Conservation (phyloP, 1,284 basidiomycete genomes). For the Volvariella volvacea region DNA sequence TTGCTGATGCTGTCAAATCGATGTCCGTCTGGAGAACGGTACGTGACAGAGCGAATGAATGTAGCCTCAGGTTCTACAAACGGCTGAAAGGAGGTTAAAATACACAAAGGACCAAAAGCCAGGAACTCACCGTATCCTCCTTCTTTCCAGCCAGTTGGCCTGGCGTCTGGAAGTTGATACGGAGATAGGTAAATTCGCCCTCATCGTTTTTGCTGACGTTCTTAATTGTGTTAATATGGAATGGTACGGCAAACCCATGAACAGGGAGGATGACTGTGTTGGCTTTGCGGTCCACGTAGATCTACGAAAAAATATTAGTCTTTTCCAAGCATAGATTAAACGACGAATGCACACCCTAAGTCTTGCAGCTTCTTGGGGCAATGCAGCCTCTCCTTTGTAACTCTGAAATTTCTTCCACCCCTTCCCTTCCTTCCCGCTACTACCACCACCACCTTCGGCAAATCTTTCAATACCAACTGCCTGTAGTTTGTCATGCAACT, state of each 20-base stretch:
- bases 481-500: slow-evolving; percentile 79
- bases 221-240: slow-evolving; percentile 98
- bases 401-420: slow-evolving; percentile 95
- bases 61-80: slow-evolving; percentile 98
- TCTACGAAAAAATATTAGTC: slow-evolving; percentile 37
- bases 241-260: slow-evolving; percentile 93
- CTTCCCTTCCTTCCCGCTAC: slow-evolving; percentile 80
- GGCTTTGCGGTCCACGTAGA: slow-evolving; percentile 87
- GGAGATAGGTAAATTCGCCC: slow-evolving; percentile 89
- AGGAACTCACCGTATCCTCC: slow-evolving; percentile 78
- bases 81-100: slow-evolving; percentile 44
- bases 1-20: slow-evolving; percentile 88
- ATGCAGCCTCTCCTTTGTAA: slow-evolving; percentile 89
- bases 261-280: slow-evolving; percentile 90
- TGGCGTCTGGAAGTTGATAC: slow-evolving; percentile 98
- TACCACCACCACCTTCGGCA: slow-evolving; percentile 67
- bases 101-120: background rate
- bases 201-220: slow-evolving; percentile 98
- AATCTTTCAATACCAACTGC: slow-evolving; percentile 80
- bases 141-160: slow-evolving; percentile 98
- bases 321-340: background rate
- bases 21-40: slow-evolving; percentile 84
- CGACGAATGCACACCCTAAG: slow-evolving; percentile 51
- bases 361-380: slow-evolving; percentile 77
- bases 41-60: slow-evolving; percentile 93